Evolutionary conservation across 164 flowering plant genomes (phyloP).

Genomic region (Brasenia schreberi): DNA sequence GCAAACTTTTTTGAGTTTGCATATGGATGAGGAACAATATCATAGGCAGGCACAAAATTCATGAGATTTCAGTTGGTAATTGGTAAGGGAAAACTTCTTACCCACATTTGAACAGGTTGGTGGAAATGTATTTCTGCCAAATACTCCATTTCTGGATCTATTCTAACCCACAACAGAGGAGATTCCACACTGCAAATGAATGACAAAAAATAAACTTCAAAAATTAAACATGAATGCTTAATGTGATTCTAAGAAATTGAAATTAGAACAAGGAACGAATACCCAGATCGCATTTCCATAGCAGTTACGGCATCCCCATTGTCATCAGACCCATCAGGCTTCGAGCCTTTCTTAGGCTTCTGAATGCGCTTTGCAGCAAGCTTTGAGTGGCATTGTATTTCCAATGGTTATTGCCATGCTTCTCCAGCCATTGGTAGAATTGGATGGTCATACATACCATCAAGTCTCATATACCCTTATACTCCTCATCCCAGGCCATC

Average conservation of each 20-base stretch:
- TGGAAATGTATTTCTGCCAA: constrained; percentile 84
- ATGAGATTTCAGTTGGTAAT: neutral
- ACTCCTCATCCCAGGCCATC: constrained; percentile 99
- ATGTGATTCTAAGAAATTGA: neutral
- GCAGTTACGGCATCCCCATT: constrained; percentile 51
- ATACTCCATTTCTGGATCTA: constrained; percentile 96
- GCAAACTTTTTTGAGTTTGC: neutral
- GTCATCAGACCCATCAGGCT: constrained; percentile 92
- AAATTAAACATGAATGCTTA: neutral
- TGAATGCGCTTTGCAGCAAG: constrained; percentile 74
- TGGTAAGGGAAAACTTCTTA: constrained; percentile 23
- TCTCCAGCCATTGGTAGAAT: constrained; percentile 91
- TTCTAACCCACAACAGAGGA: constrained; percentile 87
- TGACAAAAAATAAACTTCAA: neutral
- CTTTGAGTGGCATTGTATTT: constrained; percentile 83
- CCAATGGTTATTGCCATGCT: constrained; percentile 72
- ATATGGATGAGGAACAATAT: neutral
- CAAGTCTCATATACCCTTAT: constrained; percentile 88
- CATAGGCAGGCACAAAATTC: neutral
- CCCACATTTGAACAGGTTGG: constrained; percentile 99
- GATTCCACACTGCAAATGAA: constrained; percentile 56
- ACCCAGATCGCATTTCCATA: constrained; percentile 61
- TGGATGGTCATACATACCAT: constrained; percentile 97
- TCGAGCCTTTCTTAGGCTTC: constrained; percentile 74
- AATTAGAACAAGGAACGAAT: constrained; percentile 2